These are phyloP conservation scores for Fusarium sp. DNA, from an alignment of 2,329 filamentous ascomycete genomes.

Conservation along the genomic window DNA sequence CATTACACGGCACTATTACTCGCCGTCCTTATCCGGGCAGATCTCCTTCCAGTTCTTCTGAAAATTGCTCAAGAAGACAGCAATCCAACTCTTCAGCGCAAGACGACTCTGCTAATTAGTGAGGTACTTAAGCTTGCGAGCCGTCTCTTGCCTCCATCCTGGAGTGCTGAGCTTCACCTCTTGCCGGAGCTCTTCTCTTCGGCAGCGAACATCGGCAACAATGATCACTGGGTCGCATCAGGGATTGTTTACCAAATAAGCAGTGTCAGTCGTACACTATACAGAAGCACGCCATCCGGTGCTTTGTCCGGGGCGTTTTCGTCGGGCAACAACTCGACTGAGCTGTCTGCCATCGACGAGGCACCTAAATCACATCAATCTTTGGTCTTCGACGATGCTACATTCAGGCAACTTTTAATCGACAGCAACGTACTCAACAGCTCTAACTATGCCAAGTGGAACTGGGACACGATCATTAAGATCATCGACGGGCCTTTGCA, in stretches of 20 bases:
- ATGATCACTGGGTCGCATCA: slow-evolving; percentile 83
- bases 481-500: slow-evolving; percentile 93
- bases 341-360: slow-evolving; percentile 67
- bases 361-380: slow-evolving; percentile 64
- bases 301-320: slow-evolving; percentile 55
- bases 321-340: slow-evolving; percentile 60
- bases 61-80: slow-evolving; percentile 76
- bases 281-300: slow-evolving; percentile 75
- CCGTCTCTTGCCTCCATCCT: slow-evolving; percentile 82
- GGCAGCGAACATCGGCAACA: slow-evolving; percentile 77
- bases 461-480: slow-evolving; percentile 92
- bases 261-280: slow-evolving; percentile 93
- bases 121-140: slow-evolving; percentile 92
- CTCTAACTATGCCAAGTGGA: slow-evolving; percentile 95
- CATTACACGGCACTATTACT: slow-evolving; percentile 93
- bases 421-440: slow-evolving; percentile 90
- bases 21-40: slow-evolving; percentile 85
- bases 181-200: slow-evolving; percentile 86
- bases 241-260: slow-evolving; percentile 98
- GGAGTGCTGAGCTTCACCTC: slow-evolving; percentile 88
- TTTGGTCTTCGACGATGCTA: slow-evolving; percentile 68
- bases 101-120: slow-evolving; percentile 89
- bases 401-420: slow-evolving; percentile 73
- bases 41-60: slow-evolving; percentile 72
- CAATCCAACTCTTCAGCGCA: slow-evolving; percentile 80